Conservation (phyloP, 305 asterid genomes). For the Petunia hybrid region DNA sequence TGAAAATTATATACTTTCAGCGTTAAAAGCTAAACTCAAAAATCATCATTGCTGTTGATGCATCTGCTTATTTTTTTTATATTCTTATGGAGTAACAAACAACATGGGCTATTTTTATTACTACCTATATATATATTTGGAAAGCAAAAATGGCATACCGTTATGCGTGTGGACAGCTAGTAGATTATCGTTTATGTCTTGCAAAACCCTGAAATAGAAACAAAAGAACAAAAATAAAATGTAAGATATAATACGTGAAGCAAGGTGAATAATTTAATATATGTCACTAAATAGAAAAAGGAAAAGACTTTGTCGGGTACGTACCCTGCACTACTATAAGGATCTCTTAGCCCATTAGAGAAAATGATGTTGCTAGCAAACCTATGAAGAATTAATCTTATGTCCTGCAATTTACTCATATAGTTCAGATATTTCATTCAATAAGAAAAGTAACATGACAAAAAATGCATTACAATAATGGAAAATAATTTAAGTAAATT, state of each 20-base stretch:
- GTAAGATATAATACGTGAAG: not conserved
- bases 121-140: not conserved
- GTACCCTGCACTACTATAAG: slow-evolving; percentile 79
- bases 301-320: not conserved
- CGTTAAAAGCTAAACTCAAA: too few relatives aligned
- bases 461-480: not conserved
- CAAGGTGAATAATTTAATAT: not conserved
- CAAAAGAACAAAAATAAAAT: not conserved
- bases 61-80: too few relatives aligned
- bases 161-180: slow-evolving; percentile 52
- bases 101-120: not conserved
- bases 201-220: slow-evolving; percentile 50
- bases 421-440: not conserved
- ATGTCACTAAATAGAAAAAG: not conserved
- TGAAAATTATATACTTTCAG: too few relatives aligned
- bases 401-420: slow-evolving; percentile 51
- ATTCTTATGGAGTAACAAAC: too few relatives aligned
- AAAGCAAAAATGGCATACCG: slow-evolving; percentile 44
- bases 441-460: not conserved
- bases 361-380: slow-evolving; percentile 83
- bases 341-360: slow-evolving; percentile 81
- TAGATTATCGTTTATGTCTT: slow-evolving; percentile 53
- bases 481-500: not conserved
- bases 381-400: slow-evolving; percentile 50
- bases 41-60: too few relatives aligned